Percentiles rank a stretch among this genome's conserved stretches.
phyloP scores from a whole-genome alignment of 805 yeast species.

The Cyberlindnera lachancei region DNA sequence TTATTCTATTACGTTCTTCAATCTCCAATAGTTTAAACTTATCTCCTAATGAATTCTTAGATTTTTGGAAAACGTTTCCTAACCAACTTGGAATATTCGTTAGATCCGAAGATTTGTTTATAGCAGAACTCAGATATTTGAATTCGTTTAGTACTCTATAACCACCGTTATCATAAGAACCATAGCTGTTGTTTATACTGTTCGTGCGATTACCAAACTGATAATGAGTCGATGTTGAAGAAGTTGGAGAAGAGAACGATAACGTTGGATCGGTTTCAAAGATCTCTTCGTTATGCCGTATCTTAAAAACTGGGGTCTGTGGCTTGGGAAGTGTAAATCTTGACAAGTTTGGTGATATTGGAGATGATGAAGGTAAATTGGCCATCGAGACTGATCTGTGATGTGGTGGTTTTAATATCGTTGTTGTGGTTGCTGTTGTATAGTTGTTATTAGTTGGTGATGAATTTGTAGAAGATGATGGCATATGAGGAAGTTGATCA shows the following conservation, averaged over 20 bases:
- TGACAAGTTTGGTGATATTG: constrained; percentile 26
- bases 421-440: constrained; percentile 1
- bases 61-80: constrained; percentile 20
- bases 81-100: constrained; percentile 39
- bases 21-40: constrained; percentile 62
- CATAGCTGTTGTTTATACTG: too few relatives aligned
- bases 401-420: constrained; percentile 7
- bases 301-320: constrained; percentile 36
- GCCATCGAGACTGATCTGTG: constrained; percentile 18
- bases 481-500: neutral
- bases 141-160: constrained; percentile 17
- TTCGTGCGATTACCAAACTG: too few relatives aligned
- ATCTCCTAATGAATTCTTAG: constrained; percentile 27
- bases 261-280: too few relatives aligned
- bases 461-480: neutral
- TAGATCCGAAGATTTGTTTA: constrained; percentile 5
- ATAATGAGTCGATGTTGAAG: too few relatives aligned
- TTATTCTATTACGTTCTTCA: constrained; percentile 61
- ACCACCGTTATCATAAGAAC: constrained; percentile 17
- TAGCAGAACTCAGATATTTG: constrained; percentile 7
- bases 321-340: constrained; percentile 48
- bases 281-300: constrained; percentile 48
- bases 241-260: too few relatives aligned
- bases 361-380: constrained; percentile 5
- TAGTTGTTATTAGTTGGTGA: neutral